phyloP scores from a whole-genome alignment of 1,284 basidiomycete species.

The Ganoderma meredithae region DNA sequence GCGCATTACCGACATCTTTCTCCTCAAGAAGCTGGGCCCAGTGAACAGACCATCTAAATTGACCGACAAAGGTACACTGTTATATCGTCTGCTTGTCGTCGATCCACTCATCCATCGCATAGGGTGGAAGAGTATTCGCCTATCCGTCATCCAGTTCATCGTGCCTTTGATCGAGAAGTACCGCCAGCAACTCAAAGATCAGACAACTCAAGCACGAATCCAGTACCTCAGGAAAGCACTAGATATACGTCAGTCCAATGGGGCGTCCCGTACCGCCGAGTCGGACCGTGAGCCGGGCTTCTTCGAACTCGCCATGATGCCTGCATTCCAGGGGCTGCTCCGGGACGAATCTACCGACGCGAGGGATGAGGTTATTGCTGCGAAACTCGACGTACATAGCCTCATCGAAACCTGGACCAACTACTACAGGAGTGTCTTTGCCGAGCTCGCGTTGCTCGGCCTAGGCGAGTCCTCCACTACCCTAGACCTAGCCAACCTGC shows the following conservation, averaged over 20 bases:
- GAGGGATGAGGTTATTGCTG: too few relatives aligned
- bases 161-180: neutral
- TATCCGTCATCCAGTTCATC: neutral
- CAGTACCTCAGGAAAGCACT: neutral
- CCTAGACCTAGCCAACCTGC: neutral
- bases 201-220: neutral
- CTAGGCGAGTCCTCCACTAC: neutral
- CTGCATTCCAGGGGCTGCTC: neutral
- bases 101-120: neutral
- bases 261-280: neutral
- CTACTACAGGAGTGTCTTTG: neutral
- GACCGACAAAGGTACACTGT: conserved; percentile 8
- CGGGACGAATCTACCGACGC: neutral
- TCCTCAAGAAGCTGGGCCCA: neutral
- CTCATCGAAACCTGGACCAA: neutral
- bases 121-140: neutral
- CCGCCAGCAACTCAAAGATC: too few relatives aligned
- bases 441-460: neutral
- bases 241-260: neutral
- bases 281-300: neutral
- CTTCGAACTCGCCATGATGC: neutral
- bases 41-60: conserved; percentile 11
- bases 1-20: neutral
- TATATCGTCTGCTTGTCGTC: neutral
- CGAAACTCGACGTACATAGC: neutral